Base-by-base conservation (phyloP, 1,284 basidiomycete genomes). In the Albatrellus sp. region DNA sequence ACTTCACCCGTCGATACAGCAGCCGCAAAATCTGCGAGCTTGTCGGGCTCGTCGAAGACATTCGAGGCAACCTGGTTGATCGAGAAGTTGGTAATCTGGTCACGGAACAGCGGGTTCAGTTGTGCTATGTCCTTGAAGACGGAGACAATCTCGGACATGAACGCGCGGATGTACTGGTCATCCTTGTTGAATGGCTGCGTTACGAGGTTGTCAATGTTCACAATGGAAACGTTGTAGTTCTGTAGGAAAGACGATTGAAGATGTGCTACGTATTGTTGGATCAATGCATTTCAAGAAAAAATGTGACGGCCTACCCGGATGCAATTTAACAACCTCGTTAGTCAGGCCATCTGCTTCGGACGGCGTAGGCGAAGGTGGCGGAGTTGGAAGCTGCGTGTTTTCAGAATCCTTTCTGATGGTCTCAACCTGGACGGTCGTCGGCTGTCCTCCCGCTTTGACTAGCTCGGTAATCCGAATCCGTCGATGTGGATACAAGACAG, bases 91-190 rank as follows among this genome's bases (percentile, higher is more conserved):
- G 90, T 90, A 52, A 94, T 96, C 63, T 98, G 94, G 66, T 98
- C 94, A 43, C 94, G 85, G 81, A 98, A 98, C 50, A 98, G 79
- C 1, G 93, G 92, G 65, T 96, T 97, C 44, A 98, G 74, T 60
- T 94, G 90, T 0, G 94, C 93, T 51, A 98, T 97, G 61, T 98
- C 93, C 71, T 98, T 98, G 77, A 98, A 98, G 30, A 97, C 91
- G 40, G 87, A 87, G 51, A 98, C 90, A 50, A 98, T 89, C 66
- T 98, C 94, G 44, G 86, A 84, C 81, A 93, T 94, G 67, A 97
- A 87, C 2, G 94, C 94, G 30, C 91, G 85, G 50, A 94, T 85
- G 60, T 96, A 85, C 60, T 94, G 91, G 58, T 90, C 82, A 60
- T 94, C 88, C 63, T 92, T 91, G 68, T 89, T 83, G 70, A 87